phyloP scores from a whole-genome alignment of 176 grass and related monocot species.

The Oryza australiensis region DNA sequence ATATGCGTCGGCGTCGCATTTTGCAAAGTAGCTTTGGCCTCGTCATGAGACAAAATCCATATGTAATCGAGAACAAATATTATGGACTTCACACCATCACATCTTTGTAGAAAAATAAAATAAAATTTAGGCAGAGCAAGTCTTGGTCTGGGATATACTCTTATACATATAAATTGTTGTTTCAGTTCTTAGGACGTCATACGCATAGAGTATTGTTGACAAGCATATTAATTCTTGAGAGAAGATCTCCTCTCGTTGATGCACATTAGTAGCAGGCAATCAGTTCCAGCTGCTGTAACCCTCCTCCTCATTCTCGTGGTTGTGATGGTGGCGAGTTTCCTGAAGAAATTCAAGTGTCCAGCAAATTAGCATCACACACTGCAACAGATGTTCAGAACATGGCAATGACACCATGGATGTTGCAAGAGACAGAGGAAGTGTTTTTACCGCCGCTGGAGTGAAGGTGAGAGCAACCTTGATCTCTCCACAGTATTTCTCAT shows the following conservation, averaged over 20 bases:
- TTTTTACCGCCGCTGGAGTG: constrained; percentile 43
- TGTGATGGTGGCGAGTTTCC: constrained; percentile 24
- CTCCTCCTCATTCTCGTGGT: constrained; percentile 19
- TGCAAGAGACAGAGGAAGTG: neutral
- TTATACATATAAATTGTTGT: neutral
- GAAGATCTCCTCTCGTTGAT: neutral
- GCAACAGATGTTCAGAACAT: neutral
- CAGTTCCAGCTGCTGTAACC: constrained; percentile 34
- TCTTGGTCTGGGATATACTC: neutral
- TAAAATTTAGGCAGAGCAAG: neutral
- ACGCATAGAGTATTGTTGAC: neutral
- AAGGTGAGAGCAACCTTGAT: constrained; percentile 90
- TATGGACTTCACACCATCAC: too few species aligned
- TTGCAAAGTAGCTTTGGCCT: too few species aligned
- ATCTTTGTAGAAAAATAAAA: too few species aligned
- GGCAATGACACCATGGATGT: neutral
- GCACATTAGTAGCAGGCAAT: neutral
- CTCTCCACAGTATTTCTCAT: constrained; percentile 67
- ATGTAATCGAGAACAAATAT: too few species aligned
- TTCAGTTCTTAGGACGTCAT: too few species aligned
- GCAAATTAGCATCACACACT: neutral
- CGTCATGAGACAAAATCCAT: neutral
- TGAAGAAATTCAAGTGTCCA: neutral
- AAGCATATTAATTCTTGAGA: neutral
- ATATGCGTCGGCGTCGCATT: neutral